Conservation (phyloP, 208 protist species). For the Crithidia mellificae region DNA sequence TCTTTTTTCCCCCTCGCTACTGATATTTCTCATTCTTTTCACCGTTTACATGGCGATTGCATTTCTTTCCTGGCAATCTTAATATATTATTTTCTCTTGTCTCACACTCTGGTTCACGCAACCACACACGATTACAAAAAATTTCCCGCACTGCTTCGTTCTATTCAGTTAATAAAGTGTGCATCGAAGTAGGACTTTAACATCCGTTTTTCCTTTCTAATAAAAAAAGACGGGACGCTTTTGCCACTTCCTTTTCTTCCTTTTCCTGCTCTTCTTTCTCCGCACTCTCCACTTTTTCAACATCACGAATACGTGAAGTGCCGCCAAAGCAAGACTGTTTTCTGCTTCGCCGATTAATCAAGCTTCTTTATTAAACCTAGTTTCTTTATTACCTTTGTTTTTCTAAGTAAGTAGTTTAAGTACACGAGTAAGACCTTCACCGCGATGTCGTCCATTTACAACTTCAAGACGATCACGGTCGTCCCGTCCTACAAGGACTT, state of each 20-base stretch:
- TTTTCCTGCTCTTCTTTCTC: not conserved
- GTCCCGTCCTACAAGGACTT: constrained; percentile 99
- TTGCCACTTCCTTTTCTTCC: not conserved
- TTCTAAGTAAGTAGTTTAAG: not conserved
- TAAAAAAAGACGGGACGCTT: not conserved
- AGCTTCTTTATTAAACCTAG: no score
- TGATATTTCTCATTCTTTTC: no score
- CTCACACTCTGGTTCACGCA: no score
- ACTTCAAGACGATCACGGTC: constrained; percentile 98
- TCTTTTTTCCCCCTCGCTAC: no score
- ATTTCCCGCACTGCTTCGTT: no score
- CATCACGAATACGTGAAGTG: not conserved
- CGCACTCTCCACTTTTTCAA: no score
- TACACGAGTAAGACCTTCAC: not conserved
- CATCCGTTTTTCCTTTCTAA: not conserved
- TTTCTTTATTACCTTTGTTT: not conserved
- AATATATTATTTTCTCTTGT: no score
- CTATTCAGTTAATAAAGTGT: constrained; percentile 5
- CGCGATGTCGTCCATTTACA: constrained; percentile 93
- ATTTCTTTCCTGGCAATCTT: no score
- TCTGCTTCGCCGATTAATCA: constrained; percentile 4
- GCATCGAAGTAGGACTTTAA: no score
- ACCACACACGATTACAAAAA: no score
- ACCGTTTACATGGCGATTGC: no score
- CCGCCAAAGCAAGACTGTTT: not conserved